Base-by-base conservation (phyloP, 257 asterid genomes). In the Hygrophila difformis region DNA sequence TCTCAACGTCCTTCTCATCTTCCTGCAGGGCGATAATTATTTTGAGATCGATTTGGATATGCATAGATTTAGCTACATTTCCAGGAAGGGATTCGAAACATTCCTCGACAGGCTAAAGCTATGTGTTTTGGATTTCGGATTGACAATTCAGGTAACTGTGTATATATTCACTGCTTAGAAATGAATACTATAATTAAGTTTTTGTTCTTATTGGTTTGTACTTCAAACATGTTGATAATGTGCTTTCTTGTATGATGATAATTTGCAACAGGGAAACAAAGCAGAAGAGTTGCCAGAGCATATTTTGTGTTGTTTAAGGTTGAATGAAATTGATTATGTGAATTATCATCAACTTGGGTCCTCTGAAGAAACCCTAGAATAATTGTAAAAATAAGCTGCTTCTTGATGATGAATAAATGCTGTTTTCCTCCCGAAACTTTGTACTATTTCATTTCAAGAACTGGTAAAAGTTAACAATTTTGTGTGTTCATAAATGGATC, bases 1-100 rank as follows among this genome's bases (percentile, higher is more conserved):
- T 35, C 60, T 48, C 8, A 22, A 18, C 12, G 48, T 8, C 31
- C 31, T 26, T 14, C 2, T 39, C 31, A 5, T 26, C 31, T 26
- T 34, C 39, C 50, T 53, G 63, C 83, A 89, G 96, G 94, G 87
- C 15, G 87, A 72, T 15, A 86, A 80, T 72, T 91, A 86, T 65
- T 73, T 91, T 22, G 98, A 91, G 64, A 86, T 91, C 21, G 96
- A 86, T 55, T 53, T 91, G 79, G 98, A 91, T 37, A 91, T 91
- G 96, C 98, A 91, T 62, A 72, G 96, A 57, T 91, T 91, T 72
- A 74, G 96, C 74, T 85, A 82, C 76, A 91, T 91, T 44, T 91
- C 98, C 10, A 68, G 94, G 46, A 91, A 85, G 62, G 98, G 98
- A 2, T 91, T 85, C 22, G 94, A 74, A 57, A 68, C 93, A 48